Base-by-base conservation (phyloP, 176 grass and related monocot species). In the Triticum dicoccoides region DNA sequence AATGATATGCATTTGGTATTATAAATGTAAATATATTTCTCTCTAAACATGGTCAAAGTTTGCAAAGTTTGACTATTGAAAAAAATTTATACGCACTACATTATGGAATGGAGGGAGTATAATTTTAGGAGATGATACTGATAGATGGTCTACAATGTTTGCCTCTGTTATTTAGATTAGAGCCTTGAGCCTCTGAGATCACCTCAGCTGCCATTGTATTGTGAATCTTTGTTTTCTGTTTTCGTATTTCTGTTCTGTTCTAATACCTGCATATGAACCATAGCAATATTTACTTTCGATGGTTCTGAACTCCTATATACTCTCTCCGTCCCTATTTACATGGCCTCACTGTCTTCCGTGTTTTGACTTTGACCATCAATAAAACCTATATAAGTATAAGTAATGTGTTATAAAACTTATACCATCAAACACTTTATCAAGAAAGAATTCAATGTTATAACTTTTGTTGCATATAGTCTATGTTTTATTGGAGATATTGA, bases 141-240 rank as follows among this genome's bases (percentile, higher is more conserved):
- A 65, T 74, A 65, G 13, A 24, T 78, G 20, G 47, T 61, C 74
- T 70, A 14, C 84, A 79, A 18, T 85, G 8, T 77, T 68, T 68
- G 25, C 73, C 74, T 85, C 23, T 3, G 29, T 24, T 85, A 79
- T 12, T 49, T 74, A 49, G 41, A 74, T 27, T 45, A 73, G 39
- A 45, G 38, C n/a, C 21, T n/a, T 73, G 71, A 25, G 67, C 45
- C 33, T 85, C 62, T 17, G 35, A 70, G 52, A 17, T 70, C 76
- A 61, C 76, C 23, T 68, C 76, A 79, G 65, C 11, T 80, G 49
- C 33, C 54, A 38, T 61, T 73, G 8, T 61, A 37, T 79, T 24
- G 34, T 56, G 27, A 34, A 56, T 45, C 41, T 24, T 74, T 74
- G 23, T 74, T 74, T 49, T 74, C 44, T 47, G 23, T 27, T 47